These are phyloP conservation scores for Malassezia yamatoensis DNA, from an alignment of 1,284 basidiomycete species.

Conservation along the genomic window DNA sequence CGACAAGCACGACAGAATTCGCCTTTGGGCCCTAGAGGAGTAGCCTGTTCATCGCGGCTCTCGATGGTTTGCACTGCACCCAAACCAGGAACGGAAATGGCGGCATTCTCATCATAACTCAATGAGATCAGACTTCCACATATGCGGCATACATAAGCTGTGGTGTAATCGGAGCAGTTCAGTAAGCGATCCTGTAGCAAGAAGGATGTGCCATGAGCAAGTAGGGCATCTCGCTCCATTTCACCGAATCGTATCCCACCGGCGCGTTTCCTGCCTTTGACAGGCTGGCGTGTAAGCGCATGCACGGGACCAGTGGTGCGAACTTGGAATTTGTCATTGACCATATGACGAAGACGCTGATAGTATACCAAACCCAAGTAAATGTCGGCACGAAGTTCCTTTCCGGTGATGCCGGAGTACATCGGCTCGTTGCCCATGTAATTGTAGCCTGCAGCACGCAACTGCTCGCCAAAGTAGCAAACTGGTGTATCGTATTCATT, in stretches of 20 bases:
- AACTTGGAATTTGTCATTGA: slow-evolving; percentile 98
- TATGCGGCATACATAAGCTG: slow-evolving; percentile 90
- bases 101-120: slow-evolving; percentile 49
- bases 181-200: slow-evolving; percentile 93
- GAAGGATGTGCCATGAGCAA: slow-evolving; percentile 97
- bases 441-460: slow-evolving; percentile 88
- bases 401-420: slow-evolving; percentile 98
- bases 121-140: slow-evolving; percentile 92
- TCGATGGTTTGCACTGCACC: slow-evolving; percentile 24
- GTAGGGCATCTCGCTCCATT: slow-evolving; percentile 97
- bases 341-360: slow-evolving; percentile 97
- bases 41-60: slow-evolving; percentile 13
- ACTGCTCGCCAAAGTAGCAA: slow-evolving; percentile 92
- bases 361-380: slow-evolving; percentile 98
- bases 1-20: slow-evolving; percentile 45
- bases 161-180: slow-evolving; percentile 99
- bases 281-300: slow-evolving; percentile 85
- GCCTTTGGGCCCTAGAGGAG: slow-evolving; percentile 37
- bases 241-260: slow-evolving; percentile 99
- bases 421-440: slow-evolving; percentile 99
- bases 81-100: slow-evolving; percentile 7
- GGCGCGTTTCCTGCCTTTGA: slow-evolving; percentile 96
- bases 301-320: slow-evolving; percentile 96
- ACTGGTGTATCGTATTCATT: slow-evolving; percentile 90
- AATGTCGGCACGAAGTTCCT: slow-evolving; percentile 97